Evolutionary conservation across 208 protist genomes (phyloP), one percentile per base, ranked within the genome.

Genomic region (Wallacemonas sp.): DNA sequence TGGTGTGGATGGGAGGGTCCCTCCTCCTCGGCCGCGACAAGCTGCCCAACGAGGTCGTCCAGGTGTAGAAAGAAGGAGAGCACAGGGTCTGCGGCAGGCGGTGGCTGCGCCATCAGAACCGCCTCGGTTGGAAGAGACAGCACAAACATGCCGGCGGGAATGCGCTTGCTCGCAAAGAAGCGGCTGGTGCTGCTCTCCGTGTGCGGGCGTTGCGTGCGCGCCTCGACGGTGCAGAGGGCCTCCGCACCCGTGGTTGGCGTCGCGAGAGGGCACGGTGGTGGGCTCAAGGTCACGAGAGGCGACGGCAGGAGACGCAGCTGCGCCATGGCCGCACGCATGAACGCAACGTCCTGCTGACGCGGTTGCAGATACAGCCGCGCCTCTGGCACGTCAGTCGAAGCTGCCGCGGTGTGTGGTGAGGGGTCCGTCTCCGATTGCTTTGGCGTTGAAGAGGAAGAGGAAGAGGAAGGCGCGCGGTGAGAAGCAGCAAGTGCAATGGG

Each of bases 131-230:
- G 88, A 5, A 94, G 24, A 58, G 83, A 89, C 30, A 92, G 66
- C 21, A 94, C 61, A 62, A 92, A 89, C 72, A 94, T 84, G 26
- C 85, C 88, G 11, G 88, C 81, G 26, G 78, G 75, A 34, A 94
- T 85, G 21, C 44, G 52, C 6, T 41, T 70, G 3, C 81, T 92
- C 8, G 88, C 83, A 61, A 85, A 76, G 67, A 90, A 87, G n/a
- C 74, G 74, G 49, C 74, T 92, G 65, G 74, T 77, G 39, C 58
- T 58, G 33, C 46, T 68, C 29, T 76, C 19, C 6, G 61, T 61
- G 2, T 55, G 41, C 2, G 68, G 65, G 3, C 69, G 71, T n/a
- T 14, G 19, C 32, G 36, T 46, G 17, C 33, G 36, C 19, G 52
- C 48, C 33, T 39, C 41, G 16, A 30, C 33, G 39, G 63, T 27